These are phyloP conservation scores for Carex kokanica DNA, from an alignment of 176 grass and related monocot species.

Conservation along the genomic window DNA sequence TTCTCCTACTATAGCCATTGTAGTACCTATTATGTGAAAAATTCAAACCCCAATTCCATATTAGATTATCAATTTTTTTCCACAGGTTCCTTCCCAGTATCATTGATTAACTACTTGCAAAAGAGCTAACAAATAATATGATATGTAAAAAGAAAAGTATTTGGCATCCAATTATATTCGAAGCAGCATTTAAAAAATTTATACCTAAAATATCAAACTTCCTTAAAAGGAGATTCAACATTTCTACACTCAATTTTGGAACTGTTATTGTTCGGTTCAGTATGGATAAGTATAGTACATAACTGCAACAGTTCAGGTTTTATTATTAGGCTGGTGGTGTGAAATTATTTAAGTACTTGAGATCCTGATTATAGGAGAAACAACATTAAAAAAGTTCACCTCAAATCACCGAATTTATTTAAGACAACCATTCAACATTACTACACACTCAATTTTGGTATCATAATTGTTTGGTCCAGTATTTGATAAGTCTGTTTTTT, in stretches of 20 bases:
- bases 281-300: neutral
- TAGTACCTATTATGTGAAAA: constrained; percentile 29
- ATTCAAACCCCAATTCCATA: constrained; percentile 18
- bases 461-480: neutral
- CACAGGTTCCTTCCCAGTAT: neutral
- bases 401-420: neutral
- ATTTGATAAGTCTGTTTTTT: neutral
- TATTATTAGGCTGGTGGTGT: neutral
- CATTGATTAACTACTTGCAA: neutral
- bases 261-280: neutral
- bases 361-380: neutral
- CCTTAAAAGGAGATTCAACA: neutral
- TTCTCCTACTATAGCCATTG: constrained; percentile 87
- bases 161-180: neutral
- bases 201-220: neutral
- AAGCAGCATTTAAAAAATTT: neutral
- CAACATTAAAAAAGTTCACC: neutral
- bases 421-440: neutral
- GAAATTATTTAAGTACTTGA: neutral
- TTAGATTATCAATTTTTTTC: neutral
- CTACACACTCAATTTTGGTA: neutral
- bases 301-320: neutral
- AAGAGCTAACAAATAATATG: neutral
- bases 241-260: neutral
- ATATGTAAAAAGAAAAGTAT: neutral